Percentiles rank a stretch among this genome's conserved stretches.
Conservation (phyloP, 352 stramenopile genomes). For the Saprolegnia parasitica region DNA sequence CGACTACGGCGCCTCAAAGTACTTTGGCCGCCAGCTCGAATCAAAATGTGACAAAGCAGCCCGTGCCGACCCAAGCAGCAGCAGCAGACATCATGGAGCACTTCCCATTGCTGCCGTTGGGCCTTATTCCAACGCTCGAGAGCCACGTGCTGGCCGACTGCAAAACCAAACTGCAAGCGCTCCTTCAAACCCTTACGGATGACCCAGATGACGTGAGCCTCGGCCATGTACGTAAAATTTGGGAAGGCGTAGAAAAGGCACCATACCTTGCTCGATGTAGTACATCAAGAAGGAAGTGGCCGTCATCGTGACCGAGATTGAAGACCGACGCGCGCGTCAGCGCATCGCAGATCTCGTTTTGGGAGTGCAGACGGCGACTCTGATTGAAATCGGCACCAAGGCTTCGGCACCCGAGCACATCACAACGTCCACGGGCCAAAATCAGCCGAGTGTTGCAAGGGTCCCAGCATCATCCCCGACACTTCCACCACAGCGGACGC, state of each 20-base stretch:
- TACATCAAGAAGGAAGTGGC: slow-evolving; percentile 55
- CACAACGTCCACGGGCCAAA: not conserved
- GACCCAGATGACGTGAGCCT: slow-evolving; percentile 45
- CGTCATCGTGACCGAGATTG: slow-evolving; percentile 47
- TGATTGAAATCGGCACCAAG: not conserved
- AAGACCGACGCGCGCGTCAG: slow-evolving; percentile 47
- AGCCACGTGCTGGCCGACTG: slow-evolving; percentile 45
- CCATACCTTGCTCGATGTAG: slow-evolving; percentile 23
- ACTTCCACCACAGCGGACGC: too few species aligned
- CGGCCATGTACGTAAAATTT: slow-evolving; percentile 18
- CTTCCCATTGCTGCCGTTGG: slow-evolving; percentile 58
- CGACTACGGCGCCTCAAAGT: too few species aligned
- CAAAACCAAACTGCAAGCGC: slow-evolving; percentile 35
- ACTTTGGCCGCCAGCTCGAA: too few species aligned
- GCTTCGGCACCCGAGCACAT: not conserved
- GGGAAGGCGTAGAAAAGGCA: not conserved
- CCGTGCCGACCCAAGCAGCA: too few species aligned
- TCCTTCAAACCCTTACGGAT: slow-evolving; percentile 40
- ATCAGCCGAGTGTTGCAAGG: not conserved
- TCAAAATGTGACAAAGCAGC: too few species aligned
- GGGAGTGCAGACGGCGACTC: not conserved
- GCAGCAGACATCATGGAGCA: slow-evolving; percentile 43
- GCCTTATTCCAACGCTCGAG: slow-evolving; percentile 45
- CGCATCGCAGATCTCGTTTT: slow-evolving; percentile 47
- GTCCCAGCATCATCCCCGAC: not conserved